Evolutionary conservation across 192 early-diverging fungal species (phyloP), one percentile per base, ranked within the genome.

Genomic region (Linnemannia elongata): DNA sequence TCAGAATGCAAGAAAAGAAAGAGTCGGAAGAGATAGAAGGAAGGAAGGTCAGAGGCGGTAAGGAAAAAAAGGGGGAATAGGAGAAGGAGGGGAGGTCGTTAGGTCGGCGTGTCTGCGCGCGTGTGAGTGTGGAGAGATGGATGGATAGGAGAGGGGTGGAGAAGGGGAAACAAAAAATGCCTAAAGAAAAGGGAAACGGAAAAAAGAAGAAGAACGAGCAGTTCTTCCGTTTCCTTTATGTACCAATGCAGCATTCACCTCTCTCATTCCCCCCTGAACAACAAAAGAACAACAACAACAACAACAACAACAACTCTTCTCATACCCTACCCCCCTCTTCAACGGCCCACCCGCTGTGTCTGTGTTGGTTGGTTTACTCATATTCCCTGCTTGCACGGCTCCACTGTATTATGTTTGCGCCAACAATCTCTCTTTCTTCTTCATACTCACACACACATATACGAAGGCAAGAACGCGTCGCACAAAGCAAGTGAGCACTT

Each of bases 101-200:
- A 71, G 69, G 6, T 38, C 35, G 69, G 38, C 39, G 39, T 71
- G 38, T 71, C 24, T 12, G 69, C 72, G 72, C 44, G 38, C 38
- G 72, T 73, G 72, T 41, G 71, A 49, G 38, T 41, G 13, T 41
- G 41, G 24, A 38, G 36, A 13, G 44, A 45, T 45, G 13, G 44
- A 33, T 41, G 54, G 52, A 44, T 9, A 9, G 42, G 47, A 15
- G 12, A 6, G 6, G 49, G 49, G 49, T 49, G 75, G 39, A 12
- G 30, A 1, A 45, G 72, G 72, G 44, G 38, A 45, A 45, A 45
- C 41, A 73, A 45, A 30, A 57, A 66, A 57, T 78, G 82, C 73
- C 73, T 84, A 68, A 85, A 76, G 74, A 80, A 33, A 76, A 66
- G 55, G 74, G 60, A 74, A 22, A 20, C 55, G 38, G 70, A 57